Evolutionary conservation across 2,329 filamentous ascomycete genomes (phyloP).

Genomic region (Sphaceloma murrayae): DNA sequence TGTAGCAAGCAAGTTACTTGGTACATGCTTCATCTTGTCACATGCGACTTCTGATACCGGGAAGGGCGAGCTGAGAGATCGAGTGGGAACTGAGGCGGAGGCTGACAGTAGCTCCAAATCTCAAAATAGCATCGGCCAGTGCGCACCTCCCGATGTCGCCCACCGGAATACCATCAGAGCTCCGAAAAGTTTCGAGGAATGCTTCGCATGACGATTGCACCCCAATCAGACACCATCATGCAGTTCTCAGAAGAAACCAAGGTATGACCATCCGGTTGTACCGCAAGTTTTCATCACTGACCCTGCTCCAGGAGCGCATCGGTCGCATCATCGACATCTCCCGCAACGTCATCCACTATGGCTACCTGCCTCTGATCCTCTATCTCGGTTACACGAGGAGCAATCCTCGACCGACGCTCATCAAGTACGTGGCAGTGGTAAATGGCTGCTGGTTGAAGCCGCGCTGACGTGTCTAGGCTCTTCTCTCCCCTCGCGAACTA

Average conservation of each 20-base stretch:
- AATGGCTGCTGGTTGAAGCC: no score
- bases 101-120: background rate
- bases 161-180: no score
- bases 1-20: no score
- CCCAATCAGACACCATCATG: constrained; percentile 36
- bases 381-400: constrained; percentile 96
- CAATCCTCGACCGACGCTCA: constrained; percentile 74
- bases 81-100: no score
- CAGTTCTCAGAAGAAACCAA: constrained; percentile 93
- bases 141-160: no score
- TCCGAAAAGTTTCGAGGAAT: background rate
- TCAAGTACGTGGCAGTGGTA: no score
- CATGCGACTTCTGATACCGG: no score
- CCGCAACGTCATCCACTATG: constrained; percentile 91
- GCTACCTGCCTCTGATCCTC: constrained; percentile 91
- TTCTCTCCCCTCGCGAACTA: constrained; percentile 22
- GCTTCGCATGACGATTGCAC: background rate
- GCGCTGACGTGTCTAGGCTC: constrained; percentile 17
- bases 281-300: constrained; percentile 25
- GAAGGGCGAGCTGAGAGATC: background rate
- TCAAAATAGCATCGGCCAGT: no score
- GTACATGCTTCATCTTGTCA: no score
- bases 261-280: constrained; percentile 42
- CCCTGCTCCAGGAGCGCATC: constrained; percentile 72
- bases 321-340: constrained; percentile 92